phyloP scores from a whole-genome alignment of 305 asterid genomes.

The Fraxinus dipetala region DNA sequence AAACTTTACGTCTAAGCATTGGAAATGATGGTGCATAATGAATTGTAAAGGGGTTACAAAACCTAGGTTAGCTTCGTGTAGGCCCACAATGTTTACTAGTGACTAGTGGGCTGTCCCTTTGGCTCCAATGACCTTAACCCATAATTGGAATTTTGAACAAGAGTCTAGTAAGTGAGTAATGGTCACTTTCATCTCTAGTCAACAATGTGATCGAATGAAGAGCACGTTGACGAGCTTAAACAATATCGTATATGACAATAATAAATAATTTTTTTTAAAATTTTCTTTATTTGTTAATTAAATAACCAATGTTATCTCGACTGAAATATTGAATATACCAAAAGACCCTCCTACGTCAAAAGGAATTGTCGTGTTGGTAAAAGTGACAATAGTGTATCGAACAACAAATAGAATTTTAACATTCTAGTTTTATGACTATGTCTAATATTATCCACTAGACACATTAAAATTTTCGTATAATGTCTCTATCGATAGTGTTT shows the following conservation, averaged over 20 bases:
- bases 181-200: conserved; percentile 32
- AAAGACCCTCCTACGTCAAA: conserved; percentile 18
- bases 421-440: neutral
- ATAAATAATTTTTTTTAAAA: neutral
- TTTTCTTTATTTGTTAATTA: neutral
- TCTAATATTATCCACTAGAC: neutral
- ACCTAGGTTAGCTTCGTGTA: conserved; percentile 23
- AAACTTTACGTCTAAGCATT: conserved; percentile 15
- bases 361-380: conserved; percentile 8
- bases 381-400: neutral
- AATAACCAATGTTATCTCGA: neutral
- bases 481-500: conserved; percentile 20
- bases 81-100: conserved; percentile 36
- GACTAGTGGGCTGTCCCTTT: conserved; percentile 25
- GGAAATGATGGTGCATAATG: conserved; percentile 41
- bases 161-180: conserved; percentile 23
- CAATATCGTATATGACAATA: neutral
- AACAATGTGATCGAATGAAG: neutral
- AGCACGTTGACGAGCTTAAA: neutral
- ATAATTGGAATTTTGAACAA: conserved; percentile 36
- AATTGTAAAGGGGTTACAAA: conserved; percentile 20
- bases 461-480: neutral
- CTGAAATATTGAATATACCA: neutral
- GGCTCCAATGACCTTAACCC: conserved; percentile 30
- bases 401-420: neutral